These are phyloP conservation scores for Kodamaea plutei DNA, from an alignment of 1,139 yeast genomes.

Conservation along the genomic window DNA sequence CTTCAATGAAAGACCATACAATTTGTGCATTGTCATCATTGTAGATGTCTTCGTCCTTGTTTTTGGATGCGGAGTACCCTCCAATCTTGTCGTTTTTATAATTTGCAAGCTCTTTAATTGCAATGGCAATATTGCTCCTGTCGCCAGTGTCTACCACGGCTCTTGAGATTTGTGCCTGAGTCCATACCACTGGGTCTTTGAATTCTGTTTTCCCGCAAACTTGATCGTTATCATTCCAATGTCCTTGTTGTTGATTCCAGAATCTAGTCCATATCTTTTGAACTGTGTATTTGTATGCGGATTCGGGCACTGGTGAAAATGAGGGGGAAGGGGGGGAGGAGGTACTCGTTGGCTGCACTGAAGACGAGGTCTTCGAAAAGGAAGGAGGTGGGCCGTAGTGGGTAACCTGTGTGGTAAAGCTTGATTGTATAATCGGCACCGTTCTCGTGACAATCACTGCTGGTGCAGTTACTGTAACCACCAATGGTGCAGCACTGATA, in stretches of 20 bases:
- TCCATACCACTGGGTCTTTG: constrained; percentile 13
- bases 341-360: too few species aligned
- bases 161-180: constrained; percentile 13
- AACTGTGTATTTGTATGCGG: constrained; percentile 12
- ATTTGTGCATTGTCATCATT: constrained; percentile 36
- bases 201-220: constrained; percentile 12
- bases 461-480: too few species aligned
- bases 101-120: constrained; percentile 8
- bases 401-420: neutral
- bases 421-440: neutral
- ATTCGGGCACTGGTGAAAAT: constrained; percentile 11
- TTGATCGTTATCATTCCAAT: constrained; percentile 21
- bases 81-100: constrained; percentile 14
- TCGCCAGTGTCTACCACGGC: constrained; percentile 8
- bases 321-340: constrained; percentile 6
- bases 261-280: constrained; percentile 20
- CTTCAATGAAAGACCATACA: constrained; percentile 29
- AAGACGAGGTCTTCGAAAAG: constrained; percentile 3
- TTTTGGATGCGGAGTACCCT: constrained; percentile 32
- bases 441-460: neutral
- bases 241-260: constrained; percentile 15
- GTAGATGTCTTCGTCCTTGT: constrained; percentile 27
- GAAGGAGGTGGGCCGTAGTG: constrained; percentile 12
- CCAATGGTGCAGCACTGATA: too few species aligned
- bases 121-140: constrained; percentile 7